phyloP scores from a whole-genome alignment of 768 basidiomycete genomes.

The Megacollybia marginata region DNA sequence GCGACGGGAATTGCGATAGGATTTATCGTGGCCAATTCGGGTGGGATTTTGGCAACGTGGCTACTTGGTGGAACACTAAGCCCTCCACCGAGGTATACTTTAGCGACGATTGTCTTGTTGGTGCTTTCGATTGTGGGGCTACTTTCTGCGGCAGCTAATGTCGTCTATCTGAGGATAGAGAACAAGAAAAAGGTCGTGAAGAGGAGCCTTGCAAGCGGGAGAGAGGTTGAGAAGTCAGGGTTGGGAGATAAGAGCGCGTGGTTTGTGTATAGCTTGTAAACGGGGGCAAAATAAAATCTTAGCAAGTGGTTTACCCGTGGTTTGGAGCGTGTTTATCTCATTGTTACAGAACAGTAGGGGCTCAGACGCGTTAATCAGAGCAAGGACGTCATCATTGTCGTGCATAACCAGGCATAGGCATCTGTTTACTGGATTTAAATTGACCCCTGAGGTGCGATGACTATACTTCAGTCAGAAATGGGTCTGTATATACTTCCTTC shows the following conservation, averaged over 20 bases:
- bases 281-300: too few relatives aligned
- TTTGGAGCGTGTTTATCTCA: too few relatives aligned
- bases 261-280: conserved; percentile 23
- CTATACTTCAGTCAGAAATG: too few relatives aligned
- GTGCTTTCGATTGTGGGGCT: conserved; percentile 32
- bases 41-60: not conserved
- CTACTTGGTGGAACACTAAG: conserved; percentile 21
- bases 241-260: conserved; percentile 26
- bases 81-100: conserved; percentile 39
- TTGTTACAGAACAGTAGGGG: too few relatives aligned
- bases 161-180: conserved; percentile 31
- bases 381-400: too few relatives aligned
- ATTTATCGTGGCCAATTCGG: conserved; percentile 22
- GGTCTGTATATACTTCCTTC: too few relatives aligned
- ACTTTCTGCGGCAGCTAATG: conserved; percentile 28
- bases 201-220: conserved; percentile 9
- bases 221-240: conserved; percentile 12
- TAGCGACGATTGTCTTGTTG: conserved; percentile 36
- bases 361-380: too few relatives aligned
- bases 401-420: too few relatives aligned
- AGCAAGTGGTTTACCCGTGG: too few relatives aligned
- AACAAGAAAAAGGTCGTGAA: conserved; percentile 36
- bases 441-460: too few relatives aligned
- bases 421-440: too few relatives aligned
- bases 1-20: conserved; percentile 27